Evolutionary conservation across 345 rosid species (phyloP).

Genomic region (Leavenworthia alabamica): DNA sequence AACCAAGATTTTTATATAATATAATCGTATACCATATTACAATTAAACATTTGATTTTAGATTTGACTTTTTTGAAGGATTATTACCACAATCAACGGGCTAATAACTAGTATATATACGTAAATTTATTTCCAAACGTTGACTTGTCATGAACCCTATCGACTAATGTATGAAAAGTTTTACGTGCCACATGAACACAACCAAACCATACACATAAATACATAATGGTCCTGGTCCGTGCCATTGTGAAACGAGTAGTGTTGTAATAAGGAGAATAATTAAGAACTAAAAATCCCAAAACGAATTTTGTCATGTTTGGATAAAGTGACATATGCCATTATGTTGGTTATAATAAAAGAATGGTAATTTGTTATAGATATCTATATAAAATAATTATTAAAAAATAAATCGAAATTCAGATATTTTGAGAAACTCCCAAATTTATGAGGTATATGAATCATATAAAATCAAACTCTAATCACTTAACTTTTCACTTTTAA

Average conservation of each 20-base stretch:
- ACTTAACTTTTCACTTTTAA: neutral
- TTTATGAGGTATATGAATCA: conserved; percentile 2
- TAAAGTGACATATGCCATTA: conserved; percentile 13
- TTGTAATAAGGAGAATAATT: neutral
- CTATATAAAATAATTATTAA: neutral
- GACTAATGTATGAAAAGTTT: neutral
- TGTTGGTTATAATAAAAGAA: neutral
- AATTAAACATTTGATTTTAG: neutral
- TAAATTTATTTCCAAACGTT: neutral
- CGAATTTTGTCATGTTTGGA: neutral
- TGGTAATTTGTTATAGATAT: neutral
- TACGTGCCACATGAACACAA: neutral
- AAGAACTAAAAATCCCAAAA: neutral
- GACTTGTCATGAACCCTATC: neutral
- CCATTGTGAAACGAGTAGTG: neutral
- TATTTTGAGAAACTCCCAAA: conserved; percentile 23
- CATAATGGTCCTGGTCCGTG: neutral
- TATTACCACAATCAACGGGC: neutral
- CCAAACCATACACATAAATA: neutral
- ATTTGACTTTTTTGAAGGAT: neutral
- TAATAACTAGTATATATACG: neutral
- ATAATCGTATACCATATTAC: neutral
- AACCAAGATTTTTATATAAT: neutral
- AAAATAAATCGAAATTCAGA: neutral
- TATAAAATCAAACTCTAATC: neutral